Evolutionary conservation across 371 early-diverging fungal genomes (phyloP).

Genomic region (Batkoa obscura): DNA sequence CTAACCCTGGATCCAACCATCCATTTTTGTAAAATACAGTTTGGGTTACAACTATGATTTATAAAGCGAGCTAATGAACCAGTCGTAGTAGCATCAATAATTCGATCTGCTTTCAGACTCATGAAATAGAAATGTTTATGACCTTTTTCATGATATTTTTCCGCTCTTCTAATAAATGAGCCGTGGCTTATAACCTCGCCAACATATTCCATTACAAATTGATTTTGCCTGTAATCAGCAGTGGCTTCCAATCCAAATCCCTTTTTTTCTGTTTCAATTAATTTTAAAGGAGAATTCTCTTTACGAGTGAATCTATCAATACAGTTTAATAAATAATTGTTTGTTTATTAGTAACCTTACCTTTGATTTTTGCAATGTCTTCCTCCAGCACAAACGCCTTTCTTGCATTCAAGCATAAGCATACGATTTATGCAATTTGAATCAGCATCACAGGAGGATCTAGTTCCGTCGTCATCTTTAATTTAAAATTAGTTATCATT

Average conservation of each 20-base stretch:
- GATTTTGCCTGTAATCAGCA: slow-evolving; percentile 32
- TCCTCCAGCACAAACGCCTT: slow-evolving; percentile 74
- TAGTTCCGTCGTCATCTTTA: not conserved
- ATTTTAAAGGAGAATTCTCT: slow-evolving; percentile 67
- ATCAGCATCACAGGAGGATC: slow-evolving; percentile 8
- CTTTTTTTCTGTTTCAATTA: slow-evolving; percentile 72
- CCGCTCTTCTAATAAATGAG: slow-evolving; percentile 62
- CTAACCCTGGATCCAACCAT: slow-evolving; percentile 55
- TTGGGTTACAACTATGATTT: slow-evolving; percentile 86
- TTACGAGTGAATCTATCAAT: slow-evolving; percentile 51
- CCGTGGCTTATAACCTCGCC: slow-evolving; percentile 77
- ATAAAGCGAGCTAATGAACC: slow-evolving; percentile 86
- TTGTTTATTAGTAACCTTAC: slow-evolving; percentile 13
- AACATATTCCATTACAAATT: slow-evolving; percentile 88
- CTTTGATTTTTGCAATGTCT: slow-evolving; percentile 70
- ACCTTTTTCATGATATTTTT: slow-evolving; percentile 59
- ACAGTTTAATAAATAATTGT: slow-evolving; percentile 1
- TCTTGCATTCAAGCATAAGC: slow-evolving; percentile 81
- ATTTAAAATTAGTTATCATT: not conserved
- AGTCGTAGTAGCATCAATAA: slow-evolving; percentile 84
- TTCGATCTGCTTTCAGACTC: slow-evolving; percentile 68
- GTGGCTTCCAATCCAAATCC: slow-evolving; percentile 79
- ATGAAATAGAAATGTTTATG: slow-evolving; percentile 91
- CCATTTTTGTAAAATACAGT: slow-evolving; percentile 76
- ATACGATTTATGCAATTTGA: slow-evolving; percentile 77